phyloP scores from a whole-genome alignment of 805 yeast species.

The Spathaspora arborariae region DNA sequence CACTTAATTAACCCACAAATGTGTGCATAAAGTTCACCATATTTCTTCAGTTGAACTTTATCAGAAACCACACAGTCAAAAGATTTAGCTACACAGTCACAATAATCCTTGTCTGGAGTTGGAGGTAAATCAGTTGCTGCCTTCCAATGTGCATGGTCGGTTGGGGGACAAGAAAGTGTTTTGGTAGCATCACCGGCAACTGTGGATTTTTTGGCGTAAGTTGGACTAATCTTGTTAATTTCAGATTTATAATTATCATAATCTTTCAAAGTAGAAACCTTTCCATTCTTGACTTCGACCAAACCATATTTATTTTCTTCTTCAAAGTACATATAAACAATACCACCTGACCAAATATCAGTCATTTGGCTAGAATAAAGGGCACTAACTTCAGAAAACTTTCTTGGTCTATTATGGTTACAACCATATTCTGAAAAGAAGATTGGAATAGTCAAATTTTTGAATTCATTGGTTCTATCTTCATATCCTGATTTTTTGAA shows the following conservation, averaged over 20 bases:
- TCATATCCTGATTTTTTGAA: conserved; percentile 64
- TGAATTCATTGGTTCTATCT: conserved; percentile 67
- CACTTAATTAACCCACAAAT: conserved; percentile 62
- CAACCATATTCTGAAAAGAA: conserved; percentile 92
- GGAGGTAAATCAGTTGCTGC: conserved; percentile 74
- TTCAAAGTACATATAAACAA: conserved; percentile 86
- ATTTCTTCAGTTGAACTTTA: conserved; percentile 52
- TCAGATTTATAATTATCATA: conserved; percentile 40
- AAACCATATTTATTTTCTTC: conserved; percentile 82
- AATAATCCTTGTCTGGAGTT: conserved; percentile 62
- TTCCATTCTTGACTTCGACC: conserved; percentile 47
- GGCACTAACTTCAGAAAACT: conserved; percentile 70
- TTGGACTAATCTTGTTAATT: conserved; percentile 34
- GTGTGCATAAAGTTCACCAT: conserved; percentile 52
- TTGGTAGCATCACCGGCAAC: conserved; percentile 34
- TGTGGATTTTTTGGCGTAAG: conserved; percentile 37
- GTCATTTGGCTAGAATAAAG: conserved; percentile 71
- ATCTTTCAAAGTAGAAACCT: conserved; percentile 60
- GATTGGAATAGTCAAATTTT: conserved; percentile 70
- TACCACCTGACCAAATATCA: conserved; percentile 92
- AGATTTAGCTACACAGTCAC: conserved; percentile 59
- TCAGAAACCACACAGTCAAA: conserved; percentile 58
- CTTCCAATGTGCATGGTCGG: conserved; percentile 48
- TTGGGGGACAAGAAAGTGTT: conserved; percentile 70
- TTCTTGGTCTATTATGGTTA: conserved; percentile 68